These are phyloP conservation scores for Fagopyrum esculentum DNA, from an alignment of 148 eudicot species.

Conservation along the genomic window DNA sequence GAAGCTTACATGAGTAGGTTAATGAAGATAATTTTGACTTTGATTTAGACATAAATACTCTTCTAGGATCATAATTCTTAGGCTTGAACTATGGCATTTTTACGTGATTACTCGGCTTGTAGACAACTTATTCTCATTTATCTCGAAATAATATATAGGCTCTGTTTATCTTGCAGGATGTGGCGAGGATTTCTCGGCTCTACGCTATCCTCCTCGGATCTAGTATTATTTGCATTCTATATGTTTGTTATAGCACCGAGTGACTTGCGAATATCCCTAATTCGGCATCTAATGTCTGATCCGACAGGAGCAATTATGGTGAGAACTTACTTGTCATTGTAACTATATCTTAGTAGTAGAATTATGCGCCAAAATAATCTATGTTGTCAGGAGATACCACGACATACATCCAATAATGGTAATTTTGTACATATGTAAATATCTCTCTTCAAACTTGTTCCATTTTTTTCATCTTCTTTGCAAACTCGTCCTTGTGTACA, in stretches of 20 bases:
- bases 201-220: conserved; percentile 73
- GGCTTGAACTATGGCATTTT: not conserved
- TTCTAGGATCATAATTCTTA: too few relatives aligned
- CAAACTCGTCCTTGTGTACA: not conserved
- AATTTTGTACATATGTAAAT: conserved; percentile 4
- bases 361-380: not conserved
- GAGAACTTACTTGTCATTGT: conserved; percentile 58
- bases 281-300: conserved; percentile 80
- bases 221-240: conserved; percentile 69
- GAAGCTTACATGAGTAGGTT: not conserved
- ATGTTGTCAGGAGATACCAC: not conserved
- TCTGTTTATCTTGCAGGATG: conserved; percentile 59
- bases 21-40: not conserved
- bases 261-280: conserved; percentile 67
- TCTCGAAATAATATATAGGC: not conserved
- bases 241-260: conserved; percentile 92
- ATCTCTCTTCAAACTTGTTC: not conserved
- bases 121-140: not conserved
- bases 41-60: not conserved
- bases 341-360: not conserved
- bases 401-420: not conserved
- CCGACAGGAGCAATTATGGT: conserved; percentile 83
- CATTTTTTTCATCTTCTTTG: not conserved
- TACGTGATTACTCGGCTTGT: not conserved
- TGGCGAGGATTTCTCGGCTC: conserved; percentile 93